Base-by-base conservation (phyloP, 2,329 filamentous ascomycete species). In the Dothistroma pini region DNA sequence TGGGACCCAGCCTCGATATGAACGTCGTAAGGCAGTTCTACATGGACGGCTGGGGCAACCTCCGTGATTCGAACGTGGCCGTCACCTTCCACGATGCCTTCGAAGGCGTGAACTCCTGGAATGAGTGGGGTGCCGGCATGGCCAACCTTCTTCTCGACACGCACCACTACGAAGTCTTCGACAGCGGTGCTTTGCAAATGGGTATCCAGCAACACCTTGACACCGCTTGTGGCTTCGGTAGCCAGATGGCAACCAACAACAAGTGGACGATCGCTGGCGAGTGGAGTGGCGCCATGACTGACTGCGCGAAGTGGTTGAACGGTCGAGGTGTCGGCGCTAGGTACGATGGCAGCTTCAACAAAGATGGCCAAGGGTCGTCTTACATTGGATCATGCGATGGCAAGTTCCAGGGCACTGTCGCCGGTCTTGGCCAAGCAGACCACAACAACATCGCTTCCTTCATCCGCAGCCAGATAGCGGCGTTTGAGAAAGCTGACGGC, bases 271-370 rank as follows among this genome's bases (percentile, higher is more conserved):
- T 81, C 56, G 66, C 77, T 5, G 79, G 79, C 58, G 79, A 81
- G 56, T 81, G 77, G 77, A 77, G 76, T 5, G 79, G 78, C 19
- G 79, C 75, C 21, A 74, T 79, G 58, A 80, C 78, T 56, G 78
- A 81, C 66, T 80, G 78, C 69, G 76, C 79, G 0, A 76, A 79
- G 69, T 80, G 77, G 75, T 67, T 81, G 51, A 81, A 81, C 60
- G 79, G 79, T 50, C 77, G 78, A 62, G 74, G 75, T 60, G 74
- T 77, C 58, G 79, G 79, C 57, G 78, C 79, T 21, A 72, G 78
- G 6, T 80, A 80, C 67, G 79, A 81, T 55, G 78, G 78, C 7
- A 76, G 74, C 8, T 73, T 67, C 67, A 67, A 70, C 61, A 58
- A 67, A 41, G 65, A 71, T 50, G 69, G 70, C 55, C 65, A 71